Base-by-base conservation (phyloP, 495 filamentous ascomycete species). In the Penicillium silybi region DNA sequence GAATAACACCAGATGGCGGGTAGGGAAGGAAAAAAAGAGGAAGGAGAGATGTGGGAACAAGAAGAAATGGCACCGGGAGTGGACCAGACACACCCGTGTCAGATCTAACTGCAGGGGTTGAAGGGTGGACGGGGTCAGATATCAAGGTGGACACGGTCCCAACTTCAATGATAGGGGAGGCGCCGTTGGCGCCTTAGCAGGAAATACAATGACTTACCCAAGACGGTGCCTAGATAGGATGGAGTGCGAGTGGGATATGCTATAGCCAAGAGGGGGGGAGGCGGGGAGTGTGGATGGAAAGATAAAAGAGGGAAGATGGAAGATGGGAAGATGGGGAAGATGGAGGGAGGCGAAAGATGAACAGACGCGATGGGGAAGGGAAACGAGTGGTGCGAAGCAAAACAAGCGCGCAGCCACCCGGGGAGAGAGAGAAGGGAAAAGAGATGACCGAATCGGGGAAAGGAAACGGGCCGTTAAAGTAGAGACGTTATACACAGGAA, bases 101-200 rank as follows among this genome's bases (percentile, higher is more conserved):
- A 60, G 58, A 62, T 63, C 56, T 49, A 57, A 60, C 58, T 59
- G 64, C 64, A 67, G 59, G 64, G 64, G 64, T 62, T 62, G 53
- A 32, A 32, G 52, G 35, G 49, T 48, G 45, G 50, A 48, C 48
- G 54, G 39, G 56, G 39, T 38, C 46, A 56, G 53, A 62, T 64
- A 59, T 64, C 58, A 59, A 61, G 61, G 53, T 56, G 49, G 54
- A 50, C 41, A 46, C 35, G 11, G 35, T 48, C 34, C 27, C 27
- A 17, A 51, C 34, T 50, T n/a, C 47, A 58, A 50, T 47, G 49
- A 49, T 43, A 48, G 46, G 55, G 46, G 50, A 45, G 37, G 37
- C 37, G 37, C 37, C 37, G 18, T 18, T n/a, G 37, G 37, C 37
- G 37, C 37, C 18, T 16, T 39, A 15, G 46, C 41, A 23, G 15